Evolutionary conservation across 2,329 filamentous ascomycete genomes (phyloP).

Genomic region (Paracamarosporium sp.): DNA sequence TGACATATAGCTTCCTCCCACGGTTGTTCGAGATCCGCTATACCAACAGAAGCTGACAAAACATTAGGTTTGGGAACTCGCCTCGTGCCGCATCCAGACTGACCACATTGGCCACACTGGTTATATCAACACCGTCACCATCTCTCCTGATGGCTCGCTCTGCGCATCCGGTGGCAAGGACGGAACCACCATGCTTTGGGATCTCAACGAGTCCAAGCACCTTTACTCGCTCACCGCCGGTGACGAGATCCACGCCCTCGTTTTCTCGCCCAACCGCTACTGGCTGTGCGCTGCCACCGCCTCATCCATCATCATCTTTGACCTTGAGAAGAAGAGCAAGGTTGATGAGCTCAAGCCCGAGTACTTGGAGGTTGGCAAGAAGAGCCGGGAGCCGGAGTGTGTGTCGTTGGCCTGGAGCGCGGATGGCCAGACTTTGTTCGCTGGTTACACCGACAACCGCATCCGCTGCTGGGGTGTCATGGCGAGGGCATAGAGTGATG

Average conservation of each 20-base stretch:
- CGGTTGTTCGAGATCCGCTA: conserved; percentile 1
- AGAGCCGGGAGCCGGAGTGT: conserved; percentile 98
- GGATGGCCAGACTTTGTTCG: conserved; percentile 98
- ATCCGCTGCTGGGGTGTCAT: conserved; percentile 53
- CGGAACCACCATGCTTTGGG: conserved; percentile 99
- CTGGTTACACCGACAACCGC: conserved; percentile 99
- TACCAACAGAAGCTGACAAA: conserved; percentile 32
- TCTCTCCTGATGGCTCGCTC: conserved; percentile 98
- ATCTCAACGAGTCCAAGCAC: conserved; percentile 99
- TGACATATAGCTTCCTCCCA: conserved; percentile 61
- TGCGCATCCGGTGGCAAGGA: conserved; percentile 99
- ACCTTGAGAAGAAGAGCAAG: conserved; percentile 99
- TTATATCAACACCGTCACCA: conserved; percentile 99
- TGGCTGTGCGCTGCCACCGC: conserved; percentile 99
- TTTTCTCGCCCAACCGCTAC: conserved; percentile 99
- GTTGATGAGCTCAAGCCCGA: conserved; percentile 99
- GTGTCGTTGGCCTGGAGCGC: conserved; percentile 96
- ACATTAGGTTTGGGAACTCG: conserved; percentile 95
- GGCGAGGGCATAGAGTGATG: conserved; percentile 47
- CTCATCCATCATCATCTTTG: conserved; percentile 99
- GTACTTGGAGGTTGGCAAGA: conserved; percentile 95
- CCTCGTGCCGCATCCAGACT: conserved; percentile 98
- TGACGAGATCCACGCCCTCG: conserved; percentile 99
- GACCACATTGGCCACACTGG: conserved; percentile 99
- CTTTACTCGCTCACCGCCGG: conserved; percentile 99